These are phyloP conservation scores for Stropharia rugosoannulata DNA, from an alignment of 768 basidiomycete genomes.

Conservation along the genomic window DNA sequence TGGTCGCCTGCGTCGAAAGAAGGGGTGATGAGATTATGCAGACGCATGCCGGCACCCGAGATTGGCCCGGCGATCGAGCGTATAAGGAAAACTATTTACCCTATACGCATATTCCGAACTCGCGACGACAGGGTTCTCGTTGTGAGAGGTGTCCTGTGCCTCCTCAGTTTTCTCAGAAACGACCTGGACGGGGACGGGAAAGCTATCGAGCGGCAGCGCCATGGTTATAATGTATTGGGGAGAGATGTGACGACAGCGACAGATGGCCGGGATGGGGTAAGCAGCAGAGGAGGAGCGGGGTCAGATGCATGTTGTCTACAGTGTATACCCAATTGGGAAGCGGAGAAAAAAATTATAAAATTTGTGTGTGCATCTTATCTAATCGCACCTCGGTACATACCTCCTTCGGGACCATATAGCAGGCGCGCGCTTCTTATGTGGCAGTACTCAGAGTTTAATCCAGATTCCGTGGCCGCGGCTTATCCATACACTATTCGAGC, in stretches of 20 bases:
- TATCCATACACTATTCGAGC: neutral
- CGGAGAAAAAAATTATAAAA: neutral
- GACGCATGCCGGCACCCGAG: conserved; percentile 2
- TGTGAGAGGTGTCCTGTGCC: conserved; percentile 18
- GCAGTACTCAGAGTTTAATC: neutral
- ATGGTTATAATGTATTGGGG: neutral
- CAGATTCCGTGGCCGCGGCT: neutral
- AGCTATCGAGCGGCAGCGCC: neutral
- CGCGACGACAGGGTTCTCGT: conserved; percentile 57
- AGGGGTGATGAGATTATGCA: neutral
- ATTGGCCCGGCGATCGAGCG: neutral
- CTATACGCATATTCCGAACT: conserved; percentile 57
- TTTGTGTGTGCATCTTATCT: conserved; percentile 19
- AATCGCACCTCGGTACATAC: conserved; percentile 5
- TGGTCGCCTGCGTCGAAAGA: conserved; percentile 44
- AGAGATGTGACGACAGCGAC: neutral
- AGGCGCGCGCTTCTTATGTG: neutral
- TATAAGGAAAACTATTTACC: conserved; percentile 32
- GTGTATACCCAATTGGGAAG: neutral
- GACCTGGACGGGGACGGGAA: neutral
- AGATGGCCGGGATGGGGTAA: neutral
- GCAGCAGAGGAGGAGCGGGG: neutral
- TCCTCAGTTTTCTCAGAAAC: conserved; percentile 28
- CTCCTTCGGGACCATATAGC: neutral
- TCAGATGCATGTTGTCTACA: neutral